Evolutionary conservation across 495 filamentous ascomycete species (phyloP), one percentile per base, ranked within the genome.

Genomic region (Annulohypoxylon stygium): DNA sequence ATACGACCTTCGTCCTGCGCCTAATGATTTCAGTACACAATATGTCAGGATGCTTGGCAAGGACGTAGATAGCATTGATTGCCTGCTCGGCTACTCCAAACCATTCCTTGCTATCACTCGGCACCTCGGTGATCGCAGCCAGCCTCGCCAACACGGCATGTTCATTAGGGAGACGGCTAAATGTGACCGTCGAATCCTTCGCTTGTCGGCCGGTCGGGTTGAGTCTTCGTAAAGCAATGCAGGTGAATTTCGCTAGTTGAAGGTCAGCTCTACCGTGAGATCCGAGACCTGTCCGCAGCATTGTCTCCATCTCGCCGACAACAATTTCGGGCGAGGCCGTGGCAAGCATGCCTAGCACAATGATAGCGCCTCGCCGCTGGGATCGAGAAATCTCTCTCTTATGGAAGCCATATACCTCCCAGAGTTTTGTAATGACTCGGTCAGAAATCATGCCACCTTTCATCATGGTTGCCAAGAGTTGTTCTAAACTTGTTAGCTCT

Each of bases 21-120:
- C 93, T 88, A 37, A 99, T 86, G 20, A 98, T 92, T 65, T 97
- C 94, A 2, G 96, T 95, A 82, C 95, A 98, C 23, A 99, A 86
- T 33, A 91, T 91, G 80, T 99, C 96, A 0, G 96, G 96, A 74
- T 98, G 95, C 73, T 96, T 97, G 1, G 95, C 93, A 20, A 99
- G 83, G n/a, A 92, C 87, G 77, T 98, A 99, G 69, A 99, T 97
- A 37, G 96, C 96, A 66, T 93, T 91, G 75, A 98, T 93, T 16
- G 96, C 94, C 79, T 99, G 97, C 76, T 99, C 96, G 14, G 97
- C 95, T n/a, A 98, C 92, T 7, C 97, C 95, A 65, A 90, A 95
- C 96, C 96, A 99, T 78, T 99, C 96, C 78, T 97, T 95, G 79
- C 90, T 95, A 48, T 97, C 91, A 0, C 93, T 93, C 14, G 90